These are phyloP conservation scores for Lactifluus pinguis DNA, from an alignment of 768 basidiomycete genomes.

Conservation along the genomic window DNA sequence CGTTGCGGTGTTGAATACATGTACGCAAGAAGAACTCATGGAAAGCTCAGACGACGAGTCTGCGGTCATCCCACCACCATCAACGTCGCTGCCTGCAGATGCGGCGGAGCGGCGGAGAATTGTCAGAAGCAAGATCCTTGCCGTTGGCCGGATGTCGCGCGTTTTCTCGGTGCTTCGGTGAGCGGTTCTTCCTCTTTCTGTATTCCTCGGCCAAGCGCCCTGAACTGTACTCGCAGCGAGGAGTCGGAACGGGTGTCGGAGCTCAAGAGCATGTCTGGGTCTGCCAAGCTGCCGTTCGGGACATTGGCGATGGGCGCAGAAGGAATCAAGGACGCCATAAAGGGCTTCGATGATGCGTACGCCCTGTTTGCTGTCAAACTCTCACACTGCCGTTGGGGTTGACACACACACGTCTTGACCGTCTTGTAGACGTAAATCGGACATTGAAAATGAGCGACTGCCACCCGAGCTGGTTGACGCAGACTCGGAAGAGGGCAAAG, in stretches of 20 bases:
- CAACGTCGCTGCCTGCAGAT: conserved; percentile 33
- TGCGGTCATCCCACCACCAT: conserved; percentile 34
- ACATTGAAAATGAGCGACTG: conserved; percentile 98
- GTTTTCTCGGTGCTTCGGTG: conserved; percentile 94
- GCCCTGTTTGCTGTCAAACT: conserved; percentile 28
- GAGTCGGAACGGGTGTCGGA: conserved; percentile 97
- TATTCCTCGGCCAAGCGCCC: background rate
- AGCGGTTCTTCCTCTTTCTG: conserved; percentile 23
- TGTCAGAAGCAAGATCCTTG: conserved; percentile 98
- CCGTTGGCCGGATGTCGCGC: conserved; percentile 91
- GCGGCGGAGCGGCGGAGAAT: conserved; percentile 70
- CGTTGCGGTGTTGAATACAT: conserved; percentile 93
- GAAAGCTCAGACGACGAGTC: conserved; percentile 47
- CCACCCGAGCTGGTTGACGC: conserved; percentile 92
- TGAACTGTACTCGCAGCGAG: conserved; percentile 50
- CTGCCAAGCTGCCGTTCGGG: conserved; percentile 69
- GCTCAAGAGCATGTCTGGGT: conserved; percentile 83
- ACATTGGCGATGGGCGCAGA: conserved; percentile 83
- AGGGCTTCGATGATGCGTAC: conserved; percentile 91
- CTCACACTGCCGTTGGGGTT: background rate
- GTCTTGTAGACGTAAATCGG: conserved; percentile 72
- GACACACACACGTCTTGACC: background rate
- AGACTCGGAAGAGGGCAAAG: conserved; percentile 59
- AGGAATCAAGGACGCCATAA: conserved; percentile 91
- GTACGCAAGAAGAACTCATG: conserved; percentile 94